Evolutionary conservation across 495 filamentous ascomycete genomes (phyloP), one percentile per base, ranked within the genome.

Genomic region (Alectoria sarmentosa): DNA sequence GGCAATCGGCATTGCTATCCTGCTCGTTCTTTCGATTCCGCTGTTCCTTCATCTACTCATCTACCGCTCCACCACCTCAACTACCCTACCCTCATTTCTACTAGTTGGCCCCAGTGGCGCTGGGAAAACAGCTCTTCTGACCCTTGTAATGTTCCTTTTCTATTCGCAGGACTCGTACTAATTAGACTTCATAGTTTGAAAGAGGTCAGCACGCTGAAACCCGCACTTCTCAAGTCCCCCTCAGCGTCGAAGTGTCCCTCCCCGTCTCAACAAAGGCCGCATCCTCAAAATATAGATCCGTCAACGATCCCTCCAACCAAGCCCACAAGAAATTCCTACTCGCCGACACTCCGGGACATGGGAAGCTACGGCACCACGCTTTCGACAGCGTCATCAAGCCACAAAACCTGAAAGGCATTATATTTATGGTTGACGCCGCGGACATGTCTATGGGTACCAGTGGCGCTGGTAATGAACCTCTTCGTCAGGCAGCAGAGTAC

Each of bases 281-380:
- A 2, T 89, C 87, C 34, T 84, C 86, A 64, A 83, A 83, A 61
- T 92, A 87, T 73, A 85, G 89, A 65, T 90, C 86, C 23, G 72
- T 74, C 39, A 84, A 88, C 69, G 89, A 92, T 70, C 83, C 88
- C 14, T 83, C 87, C 19, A 75, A 86, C 59, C 78, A 82, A 61
- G 75, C 83, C n/a, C 80, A 83, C 65, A 82, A 86, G 65, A 84
- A 82, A 60, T 92, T 96, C 76, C 80, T 89, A 58, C 76, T 97
- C 34, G 75, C 85, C 71, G 93, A 98, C 78, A 97, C 94, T 6
- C 93, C 93, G 1, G 93, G 93, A 62, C 94, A 97, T 80, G 92
- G 91, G 60, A 98, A 98, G 73, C 84, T 97, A 11, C 90, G 94
- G 70, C 60, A 70, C 72, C 26, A 82, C 77, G 79, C 69, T 19